These are phyloP conservation scores for Russula virescens DNA, from an alignment of 768 basidiomycete species.

Conservation along the genomic window DNA sequence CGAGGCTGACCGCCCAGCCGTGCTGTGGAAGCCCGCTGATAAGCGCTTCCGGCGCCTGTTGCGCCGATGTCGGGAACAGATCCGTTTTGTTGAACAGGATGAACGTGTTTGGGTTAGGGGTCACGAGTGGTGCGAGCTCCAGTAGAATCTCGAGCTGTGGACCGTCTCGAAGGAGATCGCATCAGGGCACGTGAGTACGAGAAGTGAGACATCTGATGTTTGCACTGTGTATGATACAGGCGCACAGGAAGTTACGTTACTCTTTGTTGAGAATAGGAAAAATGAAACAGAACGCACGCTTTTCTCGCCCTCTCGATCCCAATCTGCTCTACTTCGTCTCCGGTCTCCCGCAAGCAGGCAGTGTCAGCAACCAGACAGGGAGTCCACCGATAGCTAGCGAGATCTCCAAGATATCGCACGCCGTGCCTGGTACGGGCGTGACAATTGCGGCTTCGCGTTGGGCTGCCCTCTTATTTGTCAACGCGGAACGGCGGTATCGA, in stretches of 20 bases:
- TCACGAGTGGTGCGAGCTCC: conserved; percentile 46
- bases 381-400: conserved; percentile 83
- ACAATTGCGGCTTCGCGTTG: conserved; percentile 88
- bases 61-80: conserved; percentile 31
- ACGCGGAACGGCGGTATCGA: neutral
- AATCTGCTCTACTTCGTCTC: conserved; percentile 71
- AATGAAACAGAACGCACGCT: conserved; percentile 43
- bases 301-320: conserved; percentile 70
- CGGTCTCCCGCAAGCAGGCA: conserved; percentile 68
- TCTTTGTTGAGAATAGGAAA: neutral
- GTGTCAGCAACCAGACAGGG: conserved; percentile 82
- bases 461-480: conserved; percentile 38
- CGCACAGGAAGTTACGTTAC: neutral
- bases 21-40: neutral
- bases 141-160: conserved; percentile 36
- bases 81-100: conserved; percentile 81
- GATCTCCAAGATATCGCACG: conserved; percentile 79
- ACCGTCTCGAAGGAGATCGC: conserved; percentile 23
- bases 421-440: conserved; percentile 82
- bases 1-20: conserved; percentile 59
- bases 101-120: conserved; percentile 51
- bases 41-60: neutral
- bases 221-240: conserved; percentile 43
- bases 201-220: conserved; percentile 66
- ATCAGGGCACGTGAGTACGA: conserved; percentile 69